Conservation (phyloP, 2,329 filamentous ascomycete species). For the Onygenales sp. region DNA sequence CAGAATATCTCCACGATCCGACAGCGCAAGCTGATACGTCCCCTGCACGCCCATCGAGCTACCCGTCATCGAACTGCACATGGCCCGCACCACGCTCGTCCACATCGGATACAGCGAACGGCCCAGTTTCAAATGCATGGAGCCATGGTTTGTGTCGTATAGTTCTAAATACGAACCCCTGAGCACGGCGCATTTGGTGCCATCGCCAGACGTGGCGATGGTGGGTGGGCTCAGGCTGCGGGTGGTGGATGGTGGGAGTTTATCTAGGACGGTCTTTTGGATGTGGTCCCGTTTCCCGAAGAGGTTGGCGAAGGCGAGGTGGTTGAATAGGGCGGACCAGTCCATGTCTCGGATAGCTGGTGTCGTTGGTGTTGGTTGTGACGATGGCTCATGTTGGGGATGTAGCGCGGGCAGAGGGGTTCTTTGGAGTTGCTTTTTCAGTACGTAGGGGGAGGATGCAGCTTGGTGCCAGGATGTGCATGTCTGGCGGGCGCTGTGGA, state of each 20-base stretch:
- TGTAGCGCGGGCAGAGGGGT: background rate
- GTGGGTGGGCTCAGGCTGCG: background rate
- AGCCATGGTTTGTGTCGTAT: background rate
- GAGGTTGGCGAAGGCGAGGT: conserved; percentile 11
- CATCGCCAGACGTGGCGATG: background rate
- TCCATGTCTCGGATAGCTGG: background rate
- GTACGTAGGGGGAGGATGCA: conserved; percentile 11
- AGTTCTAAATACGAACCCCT: background rate
- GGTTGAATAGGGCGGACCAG: conserved; percentile 13
- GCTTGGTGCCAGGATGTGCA: conserved; percentile 12
- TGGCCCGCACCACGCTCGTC: conserved; percentile 11
- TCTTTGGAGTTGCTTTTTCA: conserved; percentile 1
- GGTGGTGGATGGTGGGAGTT: background rate
- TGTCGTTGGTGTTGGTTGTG: background rate
- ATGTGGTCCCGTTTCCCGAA: conserved; percentile 7
- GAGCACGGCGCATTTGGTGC: background rate
- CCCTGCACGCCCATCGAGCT: background rate
- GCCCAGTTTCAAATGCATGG: conserved; percentile 6
- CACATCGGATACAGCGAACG: conserved; percentile 13
- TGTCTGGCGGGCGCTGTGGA: conserved; percentile 11
- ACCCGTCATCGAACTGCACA: conserved; percentile 5
- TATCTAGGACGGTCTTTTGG: conserved; percentile 6
- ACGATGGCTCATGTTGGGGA: background rate
- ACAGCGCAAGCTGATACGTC: conserved; percentile 12
- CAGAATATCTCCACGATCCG: conserved; percentile 9